Base-by-base conservation (phyloP, 257 asterid genomes). In the Coffea canephora region DNA sequence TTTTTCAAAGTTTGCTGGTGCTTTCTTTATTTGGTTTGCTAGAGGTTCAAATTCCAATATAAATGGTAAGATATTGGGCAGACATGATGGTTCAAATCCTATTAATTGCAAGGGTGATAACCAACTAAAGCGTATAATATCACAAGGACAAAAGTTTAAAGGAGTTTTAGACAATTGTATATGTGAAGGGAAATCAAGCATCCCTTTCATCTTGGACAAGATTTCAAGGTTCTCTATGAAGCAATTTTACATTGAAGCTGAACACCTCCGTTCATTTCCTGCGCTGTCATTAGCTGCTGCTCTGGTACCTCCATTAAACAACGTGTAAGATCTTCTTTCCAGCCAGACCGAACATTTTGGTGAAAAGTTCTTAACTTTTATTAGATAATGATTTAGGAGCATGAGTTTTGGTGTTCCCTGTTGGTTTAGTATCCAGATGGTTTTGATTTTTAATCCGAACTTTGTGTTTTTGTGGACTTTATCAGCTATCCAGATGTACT, bases 1-100 rank as follows among this genome's bases (percentile, higher is more conserved):
- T 81, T 82, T 94, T 85, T 89, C 98, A 12, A 96, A 88, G 79
- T 85, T 89, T 54, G 88, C 97, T 0, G 96, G 98, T 54, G 89
- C 93, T 18, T 78, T 96, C 69, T 86, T 90, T 71, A 57, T 94
- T 77, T 87, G 97, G 96, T 74, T 88, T 79, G 91, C 91, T 45
- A 80, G 90, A 39, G 92, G 97, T 12, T 88, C 97, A 48, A 89
- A 87, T 85, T 78, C 84, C 72, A 89, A 82, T 46, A 78, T 79
- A 46, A 81, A 75, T 36, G 62, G 71, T n/a, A 88, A 80, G 67
- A 57, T 82, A 70, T 84, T 81, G 14, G 87, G 89, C 12, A 79
- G 83, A 61, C 76, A 73, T 77, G 66, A 54, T 79, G 85, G 87
- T 79, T 82, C 89, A 81, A 74, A 76, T 74, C 73, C 88, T 59